phyloP scores from a whole-genome alignment of 345 rosid species.

The Eucalyptus virginea region DNA sequence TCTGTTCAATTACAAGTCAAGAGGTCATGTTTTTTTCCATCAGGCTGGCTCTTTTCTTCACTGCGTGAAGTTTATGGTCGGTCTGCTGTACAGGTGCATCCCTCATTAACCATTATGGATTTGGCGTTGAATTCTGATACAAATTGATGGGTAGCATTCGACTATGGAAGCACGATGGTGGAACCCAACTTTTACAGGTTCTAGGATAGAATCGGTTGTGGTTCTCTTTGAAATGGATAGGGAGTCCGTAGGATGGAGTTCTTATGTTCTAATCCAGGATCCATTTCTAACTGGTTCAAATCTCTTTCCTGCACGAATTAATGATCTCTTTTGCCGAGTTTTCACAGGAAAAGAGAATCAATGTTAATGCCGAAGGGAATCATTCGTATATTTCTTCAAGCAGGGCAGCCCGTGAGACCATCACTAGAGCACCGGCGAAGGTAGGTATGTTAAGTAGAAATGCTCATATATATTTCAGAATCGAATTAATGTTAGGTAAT shows the following conservation, averaged over 20 bases:
- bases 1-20: neutral
- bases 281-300: neutral
- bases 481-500: neutral
- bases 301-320: neutral
- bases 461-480: neutral
- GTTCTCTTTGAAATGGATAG: neutral
- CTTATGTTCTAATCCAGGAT: neutral
- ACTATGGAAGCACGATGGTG: neutral
- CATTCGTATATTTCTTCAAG: neutral
- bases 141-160: neutral
- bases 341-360: neutral
- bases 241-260: neutral
- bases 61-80: neutral
- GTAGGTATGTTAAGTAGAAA: neutral
- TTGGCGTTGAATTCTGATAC: neutral
- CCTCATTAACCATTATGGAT: neutral
- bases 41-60: neutral
- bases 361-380: neutral
- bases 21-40: neutral
- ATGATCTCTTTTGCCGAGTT: neutral
- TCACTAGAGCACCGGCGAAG: neutral
- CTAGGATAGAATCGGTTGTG: neutral
- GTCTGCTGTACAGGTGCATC: neutral
- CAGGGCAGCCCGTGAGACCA: rapidly evolving
- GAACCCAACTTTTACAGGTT: neutral